These are phyloP conservation scores for Leishmania tropica DNA, from an alignment of 208 protist genomes.

Conservation along the genomic window DNA sequence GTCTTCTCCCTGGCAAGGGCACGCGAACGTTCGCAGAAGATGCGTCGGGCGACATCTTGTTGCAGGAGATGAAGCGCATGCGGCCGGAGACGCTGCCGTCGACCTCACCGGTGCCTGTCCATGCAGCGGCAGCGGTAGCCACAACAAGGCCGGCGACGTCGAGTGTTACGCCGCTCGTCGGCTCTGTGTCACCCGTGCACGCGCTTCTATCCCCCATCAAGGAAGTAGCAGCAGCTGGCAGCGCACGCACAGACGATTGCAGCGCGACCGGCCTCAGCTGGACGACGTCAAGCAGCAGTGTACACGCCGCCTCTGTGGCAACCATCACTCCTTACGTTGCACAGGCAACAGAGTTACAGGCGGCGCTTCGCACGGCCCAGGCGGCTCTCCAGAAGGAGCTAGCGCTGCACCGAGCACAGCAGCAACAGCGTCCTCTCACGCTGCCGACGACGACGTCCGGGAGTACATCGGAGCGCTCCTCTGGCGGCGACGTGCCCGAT, in stretches of 20 bases:
- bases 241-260: background rate
- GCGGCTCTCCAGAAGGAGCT: background rate
- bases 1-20: background rate
- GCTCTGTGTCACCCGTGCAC: constrained; percentile 18
- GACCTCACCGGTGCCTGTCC: background rate
- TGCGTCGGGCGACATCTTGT: background rate
- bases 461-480: background rate
- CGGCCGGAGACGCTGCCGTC: constrained; percentile 10
- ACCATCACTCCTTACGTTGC: constrained; percentile 11
- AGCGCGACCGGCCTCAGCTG: background rate
- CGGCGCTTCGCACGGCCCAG: constrained; percentile 3
- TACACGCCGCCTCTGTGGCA: background rate
- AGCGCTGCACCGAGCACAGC: background rate
- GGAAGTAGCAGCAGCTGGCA: background rate
- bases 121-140: background rate
- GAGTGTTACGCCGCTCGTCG: background rate
- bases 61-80: constrained; percentile 12
- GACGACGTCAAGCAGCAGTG: background rate
- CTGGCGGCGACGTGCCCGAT: background rate
- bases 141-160: background rate
- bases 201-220: constrained; percentile 7
- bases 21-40: background rate
- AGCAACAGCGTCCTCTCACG: background rate
- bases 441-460: background rate
- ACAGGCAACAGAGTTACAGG: background rate